Base-by-base conservation (phyloP, 108 stramenopile genomes). In the Mediolabrus comicus region DNA sequence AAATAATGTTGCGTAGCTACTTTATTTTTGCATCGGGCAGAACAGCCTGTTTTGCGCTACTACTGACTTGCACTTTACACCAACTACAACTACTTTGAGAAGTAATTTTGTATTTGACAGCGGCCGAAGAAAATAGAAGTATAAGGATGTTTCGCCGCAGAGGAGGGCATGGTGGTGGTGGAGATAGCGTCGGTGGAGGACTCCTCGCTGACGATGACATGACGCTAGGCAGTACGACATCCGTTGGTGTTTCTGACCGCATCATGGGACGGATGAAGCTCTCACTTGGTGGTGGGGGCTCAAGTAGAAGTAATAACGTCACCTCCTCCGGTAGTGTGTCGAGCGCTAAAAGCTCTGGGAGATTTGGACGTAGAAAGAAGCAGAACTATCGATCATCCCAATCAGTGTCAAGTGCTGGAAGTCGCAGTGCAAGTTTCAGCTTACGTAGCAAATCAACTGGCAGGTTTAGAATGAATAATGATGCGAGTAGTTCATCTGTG, bases 251-350 rank as follows among this genome's bases (percentile, higher is more conserved):
- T 31, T 43, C 38, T 28, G 74, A 75, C 35, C 51, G 74, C 22
- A 75, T 75, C 38, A 67, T 75, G 53, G 74, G 74, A 2, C 49
- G 74, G 17, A 75, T 75, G 74, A 56, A 60, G 31, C 61, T 75
- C 30, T 39, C 64, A 16, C 33, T 17, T 6, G 24, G 19, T 34
- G 39, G 57, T 36, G 62, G 64, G 24, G 33, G 65, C 43, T n/a
- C 60, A 28, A 39, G 39, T 19, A 32, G 53, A 16, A 22, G 27
- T n/a, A 13, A 53, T 26, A 58, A 59, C n/a, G 58, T 24, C 31
- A 29, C 32, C 27, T 28, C 46, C 46, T 6, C 46, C 22, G 46
- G 46, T 22, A 49, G 46, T 24, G 46, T 49, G 7, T 49, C 46
- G 22, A 49, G 46, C 46, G 3, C 22, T 22, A 49, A 49, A 49